phyloP scores from a whole-genome alignment of 1,139 yeast genomes.

The Debaryomyces subglobosus region DNA sequence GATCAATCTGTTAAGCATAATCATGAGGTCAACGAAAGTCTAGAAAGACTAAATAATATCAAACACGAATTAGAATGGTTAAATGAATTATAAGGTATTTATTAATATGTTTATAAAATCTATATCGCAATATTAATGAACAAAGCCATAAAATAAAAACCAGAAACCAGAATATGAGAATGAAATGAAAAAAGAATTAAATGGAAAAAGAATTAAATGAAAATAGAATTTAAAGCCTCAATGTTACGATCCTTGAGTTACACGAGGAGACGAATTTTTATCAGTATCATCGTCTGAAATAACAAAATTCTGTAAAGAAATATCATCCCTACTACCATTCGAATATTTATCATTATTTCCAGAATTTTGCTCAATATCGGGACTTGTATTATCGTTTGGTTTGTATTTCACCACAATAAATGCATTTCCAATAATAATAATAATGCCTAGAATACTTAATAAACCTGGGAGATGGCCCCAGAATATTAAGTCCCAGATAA shows the following conservation, averaged over 20 bases:
- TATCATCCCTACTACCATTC: slow-evolving; percentile 16
- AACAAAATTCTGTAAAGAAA: slow-evolving; percentile 29
- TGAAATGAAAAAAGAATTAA: not conserved
- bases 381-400: slow-evolving; percentile 27
- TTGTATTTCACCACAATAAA: slow-evolving; percentile 58
- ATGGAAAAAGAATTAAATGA: not conserved
- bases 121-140: not conserved
- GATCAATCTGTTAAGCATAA: slow-evolving; percentile 23
- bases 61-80: slow-evolving; percentile 36
- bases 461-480: slow-evolving; percentile 76
- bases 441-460: slow-evolving; percentile 70
- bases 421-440: slow-evolving; percentile 69
- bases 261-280: not conserved
- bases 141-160: not conserved
- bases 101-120: not conserved
- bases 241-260: not conserved
- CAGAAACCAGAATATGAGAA: not conserved
- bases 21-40: slow-evolving; percentile 30
- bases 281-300: slow-evolving; percentile 29
- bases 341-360: slow-evolving; percentile 15
- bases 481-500: slow-evolving; percentile 72
- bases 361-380: slow-evolving; percentile 16
- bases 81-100: slow-evolving; percentile 7
- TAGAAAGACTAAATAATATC: slow-evolving; percentile 30
- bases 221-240: not conserved